Conservation (phyloP, 176 grass and related monocot genomes). For the Avena eriantha region DNA sequence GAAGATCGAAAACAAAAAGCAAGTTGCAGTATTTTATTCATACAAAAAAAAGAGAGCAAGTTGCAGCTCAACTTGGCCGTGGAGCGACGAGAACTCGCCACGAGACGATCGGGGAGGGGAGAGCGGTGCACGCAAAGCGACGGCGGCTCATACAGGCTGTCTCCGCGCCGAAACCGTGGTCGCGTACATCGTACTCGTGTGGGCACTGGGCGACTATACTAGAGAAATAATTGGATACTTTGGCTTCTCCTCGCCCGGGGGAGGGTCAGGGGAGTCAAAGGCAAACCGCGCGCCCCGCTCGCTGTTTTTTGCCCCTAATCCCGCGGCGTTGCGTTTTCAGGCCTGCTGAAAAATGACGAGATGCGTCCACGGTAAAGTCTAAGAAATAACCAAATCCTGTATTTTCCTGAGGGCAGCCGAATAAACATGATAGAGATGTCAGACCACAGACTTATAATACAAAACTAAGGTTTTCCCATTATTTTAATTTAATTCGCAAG, state of each 20-base stretch:
- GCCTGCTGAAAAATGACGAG: not conserved
- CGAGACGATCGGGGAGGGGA: not conserved
- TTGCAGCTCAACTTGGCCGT: conserved; percentile 28
- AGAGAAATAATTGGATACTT: too few species aligned
- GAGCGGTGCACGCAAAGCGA: conserved; percentile 36
- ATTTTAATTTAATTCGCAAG: too few species aligned
- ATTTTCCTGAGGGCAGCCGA: too few species aligned
- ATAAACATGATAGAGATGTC: too few species aligned
- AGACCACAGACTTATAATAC: too few species aligned
- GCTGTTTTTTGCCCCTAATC: conserved; percentile 43
- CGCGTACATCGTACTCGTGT: not conserved
- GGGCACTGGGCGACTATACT: too few species aligned
- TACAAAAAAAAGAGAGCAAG: not conserved
- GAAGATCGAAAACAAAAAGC: too few species aligned
- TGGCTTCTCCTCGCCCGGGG: too few species aligned
- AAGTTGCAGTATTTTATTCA: too few species aligned
- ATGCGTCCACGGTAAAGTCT: not conserved
- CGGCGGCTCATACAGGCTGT: not conserved
- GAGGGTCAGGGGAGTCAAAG: not conserved
- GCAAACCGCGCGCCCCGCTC: conserved; percentile 20
- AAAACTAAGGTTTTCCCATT: too few species aligned
- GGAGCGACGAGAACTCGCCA: conserved; percentile 35
- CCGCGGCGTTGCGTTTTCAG: conserved; percentile 42
- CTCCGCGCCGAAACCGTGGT: conserved; percentile 29
- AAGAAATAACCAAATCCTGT: too few species aligned